These are phyloP conservation scores for Tillandsia leiboldiana DNA, from an alignment of 176 grass and related monocot genomes.

Conservation along the genomic window DNA sequence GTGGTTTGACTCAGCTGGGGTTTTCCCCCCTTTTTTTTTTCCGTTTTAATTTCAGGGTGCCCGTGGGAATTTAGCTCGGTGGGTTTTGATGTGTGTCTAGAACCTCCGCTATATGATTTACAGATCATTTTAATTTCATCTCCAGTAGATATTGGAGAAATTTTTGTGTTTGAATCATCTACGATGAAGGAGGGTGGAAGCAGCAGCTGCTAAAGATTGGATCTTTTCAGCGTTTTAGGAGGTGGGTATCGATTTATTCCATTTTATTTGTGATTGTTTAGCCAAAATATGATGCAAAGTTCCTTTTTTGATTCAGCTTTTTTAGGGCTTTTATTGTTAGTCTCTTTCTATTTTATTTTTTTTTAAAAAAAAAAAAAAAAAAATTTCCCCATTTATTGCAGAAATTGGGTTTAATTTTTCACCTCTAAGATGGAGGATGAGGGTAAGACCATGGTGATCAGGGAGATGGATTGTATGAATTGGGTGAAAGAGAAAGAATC, in stretches of 20 bases:
- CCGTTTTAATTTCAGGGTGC: slow-evolving; percentile 13
- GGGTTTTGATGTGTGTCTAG: slow-evolving; percentile 11
- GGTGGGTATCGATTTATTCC: slow-evolving; percentile 32
- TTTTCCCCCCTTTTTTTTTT: not conserved
- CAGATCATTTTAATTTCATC: not conserved
- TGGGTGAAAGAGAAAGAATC: slow-evolving; percentile 28
- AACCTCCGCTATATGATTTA: not conserved
- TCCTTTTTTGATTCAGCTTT: not conserved
- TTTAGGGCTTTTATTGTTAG: not conserved
- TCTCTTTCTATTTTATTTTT: not conserved
- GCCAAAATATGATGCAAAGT: not conserved
- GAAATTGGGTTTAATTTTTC: not conserved
- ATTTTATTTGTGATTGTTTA: slow-evolving; percentile 15
- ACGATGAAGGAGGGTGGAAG: not conserved
- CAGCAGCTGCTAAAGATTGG: not conserved
- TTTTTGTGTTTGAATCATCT: slow-evolving; percentile 13
- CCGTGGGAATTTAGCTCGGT: slow-evolving; percentile 7
- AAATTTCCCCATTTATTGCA: not conserved
- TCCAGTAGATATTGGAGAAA: not conserved
- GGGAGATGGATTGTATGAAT: slow-evolving; percentile 24
- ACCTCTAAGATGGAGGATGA: slow-evolving; percentile 31
- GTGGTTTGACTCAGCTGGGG: slow-evolving; percentile 3
- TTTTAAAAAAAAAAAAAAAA: not conserved
- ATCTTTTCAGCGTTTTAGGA: not conserved
- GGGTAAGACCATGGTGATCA: slow-evolving; percentile 17